Base-by-base conservation (phyloP, 1,139 yeast genomes). In the Saccharomyces pastorianus region DNA sequence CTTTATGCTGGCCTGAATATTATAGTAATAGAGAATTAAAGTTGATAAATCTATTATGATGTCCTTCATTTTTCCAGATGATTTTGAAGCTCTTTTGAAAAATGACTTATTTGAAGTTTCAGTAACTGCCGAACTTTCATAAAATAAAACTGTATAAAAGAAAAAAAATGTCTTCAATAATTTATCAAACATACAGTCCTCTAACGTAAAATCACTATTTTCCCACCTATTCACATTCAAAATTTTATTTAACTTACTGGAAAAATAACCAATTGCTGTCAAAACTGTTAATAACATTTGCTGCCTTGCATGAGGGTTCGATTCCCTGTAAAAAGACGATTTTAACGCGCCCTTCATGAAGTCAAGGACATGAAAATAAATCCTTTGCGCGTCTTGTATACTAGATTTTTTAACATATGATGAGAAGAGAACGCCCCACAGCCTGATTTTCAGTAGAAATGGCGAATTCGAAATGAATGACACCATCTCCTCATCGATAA, bases 361-460 rank as follows among this genome's bases (percentile, higher is more conserved):
- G 2, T 66, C 65, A 13, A 85, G 58, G 8, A 81, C 80, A 44
- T 74, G 68, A 52, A 80, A 79, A 61, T 85, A 80, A 0, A 89
- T 89, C n/a, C 67, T 64, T 54, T 80, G 76, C 44, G 82, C 75
- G 44, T 76, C 74, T 0, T 61, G 61, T 13, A 73, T 56, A 49
- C 80, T 73, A 0, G 75, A 69, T 4, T 72, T 68, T 11, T 71
- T 73, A 7, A 75, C 70, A 62, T 88, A 89, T 54, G 80, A 80
- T 58, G 80, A 81, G 47, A 88, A 76, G 17, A 93, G 72, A 26
- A 88, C 76, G 49, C 81, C 80, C 97, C 98, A 91, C 2, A 93
- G 72, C 55, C 83, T 83, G 42, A 89, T 72, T 54, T 80, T 81
- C 69, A 90, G 78, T 42, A 83, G 85, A 23, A 85, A 74, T 0